These are phyloP conservation scores for Scytalidium lignicola DNA, from an alignment of 2,329 filamentous ascomycete genomes.

Conservation along the genomic window DNA sequence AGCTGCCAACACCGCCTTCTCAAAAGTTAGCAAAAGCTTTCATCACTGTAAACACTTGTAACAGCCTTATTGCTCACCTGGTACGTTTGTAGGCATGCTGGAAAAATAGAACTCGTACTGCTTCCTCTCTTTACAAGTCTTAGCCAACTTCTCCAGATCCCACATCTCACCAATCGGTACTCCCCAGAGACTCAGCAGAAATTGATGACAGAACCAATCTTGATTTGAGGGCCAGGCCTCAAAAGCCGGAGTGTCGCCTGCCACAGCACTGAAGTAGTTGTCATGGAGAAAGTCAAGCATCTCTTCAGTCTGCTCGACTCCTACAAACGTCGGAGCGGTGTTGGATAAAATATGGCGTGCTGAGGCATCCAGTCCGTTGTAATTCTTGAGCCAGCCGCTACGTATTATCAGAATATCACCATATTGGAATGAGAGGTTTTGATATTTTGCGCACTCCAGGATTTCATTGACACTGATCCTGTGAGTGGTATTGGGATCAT, in stretches of 20 bases:
- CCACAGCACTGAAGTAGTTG: slow-evolving; percentile 31
- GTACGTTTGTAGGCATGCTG: slow-evolving; percentile 50
- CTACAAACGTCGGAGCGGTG: slow-evolving; percentile 29
- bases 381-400: slow-evolving; percentile 32
- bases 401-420: slow-evolving; percentile 47
- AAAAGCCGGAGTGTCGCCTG: slow-evolving; percentile 34
- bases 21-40: slow-evolving; percentile 23
- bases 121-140: slow-evolving; percentile 43
- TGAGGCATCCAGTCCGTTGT: slow-evolving; percentile 26
- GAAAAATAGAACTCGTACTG: slow-evolving; percentile 56
- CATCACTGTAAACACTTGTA: slow-evolving; percentile 1
- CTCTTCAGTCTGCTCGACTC: slow-evolving; percentile 37
- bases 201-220: slow-evolving; percentile 9
- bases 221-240: slow-evolving; percentile 19
- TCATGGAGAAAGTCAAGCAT: slow-evolving; percentile 33
- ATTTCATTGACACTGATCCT: slow-evolving; percentile 34
- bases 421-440: slow-evolving; percentile 39
- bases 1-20: slow-evolving; percentile 41
- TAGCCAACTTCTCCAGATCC: slow-evolving; percentile 40
- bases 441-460: slow-evolving; percentile 36
- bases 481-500: slow-evolving; percentile 29
- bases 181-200: slow-evolving; percentile 12
- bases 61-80: slow-evolving; percentile 14
- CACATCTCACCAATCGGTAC: slow-evolving; percentile 17
- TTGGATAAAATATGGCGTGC: slow-evolving; percentile 28